Evolutionary conservation across 1,284 basidiomycete genomes (phyloP), one percentile per base, ranked within the genome.

Genomic region (Taiwanofungus camphoratus): DNA sequence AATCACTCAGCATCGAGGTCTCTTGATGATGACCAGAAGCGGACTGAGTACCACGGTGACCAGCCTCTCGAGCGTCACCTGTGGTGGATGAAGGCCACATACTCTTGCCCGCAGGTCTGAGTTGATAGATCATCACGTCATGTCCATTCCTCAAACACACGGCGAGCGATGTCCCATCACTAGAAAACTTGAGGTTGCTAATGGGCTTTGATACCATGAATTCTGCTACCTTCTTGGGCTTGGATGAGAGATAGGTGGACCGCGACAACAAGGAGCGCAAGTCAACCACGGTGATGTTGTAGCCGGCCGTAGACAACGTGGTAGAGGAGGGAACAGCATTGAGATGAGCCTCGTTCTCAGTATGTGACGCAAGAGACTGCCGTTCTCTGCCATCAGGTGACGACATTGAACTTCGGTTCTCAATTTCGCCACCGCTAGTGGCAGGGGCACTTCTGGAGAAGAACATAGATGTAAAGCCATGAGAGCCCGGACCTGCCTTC

Each of bases 401-500:
- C 23, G 35, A 36, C 39, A 40, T 37, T 34, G 46, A 46, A 13
- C 15, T 24, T 22, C 22, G 20, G 22, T 24, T 12, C 31, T 33
- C 11, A 16, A 13, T 9, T 8, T 7, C 31, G 7, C 31, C 8
- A 18, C 31, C 22, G 11, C 20, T 18, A 15, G 62, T 66, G 22
- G 74, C 73, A 12, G 82, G 83, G 1, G 81, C 80, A 52, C 81
- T 82, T 55, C 75, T 68, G 29, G 82, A 85, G 57, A 81, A 77
- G 56, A 78, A 74, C 49, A 60, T 53, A 31, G 54, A 57, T 3
- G 59, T 48, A 26, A 57, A 43, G 5, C 49, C 58, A 29, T 51
- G 46, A 2, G 42, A 21, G 15, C 40, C 24, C n/a, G 43, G 12
- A 11, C 18, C 39, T 5, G 34, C 37, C 11, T 33, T 44, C n/a